Base-by-base conservation (phyloP, 345 rosid genomes). In the Eucalyptus marginata region DNA sequence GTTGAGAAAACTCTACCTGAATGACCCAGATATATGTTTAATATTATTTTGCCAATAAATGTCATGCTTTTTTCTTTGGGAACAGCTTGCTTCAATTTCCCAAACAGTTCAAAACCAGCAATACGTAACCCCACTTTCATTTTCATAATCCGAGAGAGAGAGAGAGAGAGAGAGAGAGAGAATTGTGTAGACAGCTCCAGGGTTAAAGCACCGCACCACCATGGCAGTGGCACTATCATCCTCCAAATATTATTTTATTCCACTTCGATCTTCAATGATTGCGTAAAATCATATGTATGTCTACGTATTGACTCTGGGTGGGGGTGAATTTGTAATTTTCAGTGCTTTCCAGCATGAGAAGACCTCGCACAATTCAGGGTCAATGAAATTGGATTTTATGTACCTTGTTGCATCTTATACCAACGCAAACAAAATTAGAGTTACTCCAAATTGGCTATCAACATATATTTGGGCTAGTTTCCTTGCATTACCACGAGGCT, bases 61-160 rank as follows among this genome's bases (percentile, higher is more conserved):
- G 79, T 24, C 43, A 1, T 33, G 25, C 81, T 71, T 71, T 36
- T 18, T 36, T 49, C 87, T 90, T 87, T 84, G 89, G 91, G 91
- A 90, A 87, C 89, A 56, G 89, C 46, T 87, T 49, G 86, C 86
- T 50, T 49, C 92, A 90, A 90, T 88, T 92, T 89, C 89, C 89
- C 89, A 92, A 64, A 91, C 87, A 79, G 87, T 89, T 58, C 18
- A 25, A 85, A 88, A 33, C 87, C 54, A 64, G 47, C 56, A 54
- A 68, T 88, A 51, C 87, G 44, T 10, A 86, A 49, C 64, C 87
- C 87, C 66, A 86, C 87, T 36, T 86, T 51, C 27, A 20, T 76
- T 76, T 68, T 76, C 46, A 76, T 20, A 76, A 3, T 76, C 83
- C 83, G 40, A 36, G 40, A 27, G 49, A 7, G 24, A 84, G 25